A percentile compares a stretch with the other conserved stretches of the same genome.
Conservation (phyloP, 306 rosid genomes). For the Mimosa pudica region DNA sequence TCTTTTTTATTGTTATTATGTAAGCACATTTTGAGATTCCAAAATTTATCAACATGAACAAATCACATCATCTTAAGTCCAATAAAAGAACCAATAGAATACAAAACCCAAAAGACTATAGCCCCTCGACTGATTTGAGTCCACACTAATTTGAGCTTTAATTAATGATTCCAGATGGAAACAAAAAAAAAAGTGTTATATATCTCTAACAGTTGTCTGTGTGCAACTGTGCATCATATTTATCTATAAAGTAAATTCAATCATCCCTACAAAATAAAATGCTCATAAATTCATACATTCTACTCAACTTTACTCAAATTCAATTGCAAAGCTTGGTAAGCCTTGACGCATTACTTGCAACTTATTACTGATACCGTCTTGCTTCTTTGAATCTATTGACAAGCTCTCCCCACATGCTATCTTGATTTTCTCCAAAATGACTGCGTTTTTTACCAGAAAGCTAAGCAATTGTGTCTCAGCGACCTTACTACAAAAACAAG, state of each 20-base stretch:
- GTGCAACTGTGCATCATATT: neutral
- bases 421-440: neutral
- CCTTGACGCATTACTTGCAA: neutral
- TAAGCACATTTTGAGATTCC: neutral
- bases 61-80: neutral
- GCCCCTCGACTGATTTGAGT: neutral
- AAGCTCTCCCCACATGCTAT: neutral
- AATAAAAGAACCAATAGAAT: neutral
- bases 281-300: neutral
- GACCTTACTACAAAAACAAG: neutral
- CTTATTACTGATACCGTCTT: neutral
- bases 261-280: neutral
- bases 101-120: neutral
- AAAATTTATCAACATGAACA: too few relatives aligned
- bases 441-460: neutral
- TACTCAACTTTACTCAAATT: neutral
- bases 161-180: neutral
- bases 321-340: neutral
- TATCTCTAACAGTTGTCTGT: too few relatives aligned
- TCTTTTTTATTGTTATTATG: too few relatives aligned
- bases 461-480: neutral
- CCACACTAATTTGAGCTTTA: neutral
- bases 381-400: neutral
- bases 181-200: neutral
- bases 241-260: neutral